Conservation (phyloP, 1,139 yeast species). For the Eremothecium gossypii region DNA sequence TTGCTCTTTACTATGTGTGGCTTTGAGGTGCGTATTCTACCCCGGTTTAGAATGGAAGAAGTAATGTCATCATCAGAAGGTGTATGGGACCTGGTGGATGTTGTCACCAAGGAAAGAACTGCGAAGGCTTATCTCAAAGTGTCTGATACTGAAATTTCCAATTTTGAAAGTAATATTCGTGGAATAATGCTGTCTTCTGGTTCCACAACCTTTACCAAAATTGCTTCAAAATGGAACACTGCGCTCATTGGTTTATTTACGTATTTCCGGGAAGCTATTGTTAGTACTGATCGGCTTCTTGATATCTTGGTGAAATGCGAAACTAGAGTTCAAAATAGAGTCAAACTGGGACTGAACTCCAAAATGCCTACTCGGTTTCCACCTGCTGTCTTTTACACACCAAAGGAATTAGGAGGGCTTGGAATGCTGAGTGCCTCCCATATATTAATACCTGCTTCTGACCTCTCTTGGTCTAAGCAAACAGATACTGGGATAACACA, state of each 20-base stretch:
- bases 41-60: conserved; percentile 54
- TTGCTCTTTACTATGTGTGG: conserved; percentile 87
- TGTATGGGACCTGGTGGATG: conserved; percentile 80
- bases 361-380: conserved; percentile 99
- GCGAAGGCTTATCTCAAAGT: conserved; percentile 87
- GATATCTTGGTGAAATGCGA: conserved; percentile 86
- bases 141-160: conserved; percentile 66
- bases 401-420: conserved; percentile 92
- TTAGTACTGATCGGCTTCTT: conserved; percentile 67
- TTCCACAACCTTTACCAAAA: conserved; percentile 87
- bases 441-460: conserved; percentile 88
- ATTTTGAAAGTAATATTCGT: conserved; percentile 74
- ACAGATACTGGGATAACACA: conserved; percentile 93
- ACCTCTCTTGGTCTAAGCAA: conserved; percentile 82
- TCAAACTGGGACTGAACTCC: conserved; percentile 89
- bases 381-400: conserved; percentile 96
- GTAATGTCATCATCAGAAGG: conserved; percentile 56
- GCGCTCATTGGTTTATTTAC: conserved; percentile 80
- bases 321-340: conserved; percentile 87
- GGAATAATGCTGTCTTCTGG: conserved; percentile 95
- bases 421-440: conserved; percentile 98
- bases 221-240: conserved; percentile 95
- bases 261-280: conserved; percentile 87
- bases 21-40: conserved; percentile 82
- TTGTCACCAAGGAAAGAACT: conserved; percentile 69